phyloP scores from a whole-genome alignment of 2,329 filamentous ascomycete species.

The Xylariomycetidae sp. region DNA sequence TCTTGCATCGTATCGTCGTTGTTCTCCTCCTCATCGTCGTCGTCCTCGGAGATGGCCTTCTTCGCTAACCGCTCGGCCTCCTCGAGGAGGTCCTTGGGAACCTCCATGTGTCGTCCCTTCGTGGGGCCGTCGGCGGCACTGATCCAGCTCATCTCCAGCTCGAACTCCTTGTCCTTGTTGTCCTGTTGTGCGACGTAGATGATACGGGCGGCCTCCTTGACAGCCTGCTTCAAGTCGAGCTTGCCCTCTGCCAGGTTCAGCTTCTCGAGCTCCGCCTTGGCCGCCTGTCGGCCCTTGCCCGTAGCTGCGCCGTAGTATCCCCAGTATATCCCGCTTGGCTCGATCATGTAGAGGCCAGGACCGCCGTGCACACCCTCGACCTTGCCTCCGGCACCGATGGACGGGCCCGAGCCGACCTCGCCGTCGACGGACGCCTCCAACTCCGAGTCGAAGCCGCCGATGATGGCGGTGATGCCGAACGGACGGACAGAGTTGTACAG shows the following conservation, averaged over 20 bases:
- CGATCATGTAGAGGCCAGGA: slow-evolving; percentile 96
- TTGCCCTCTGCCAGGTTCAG: slow-evolving; percentile 74
- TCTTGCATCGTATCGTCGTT: slow-evolving; percentile 85
- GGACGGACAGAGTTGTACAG: slow-evolving; percentile 95
- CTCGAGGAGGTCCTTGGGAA: slow-evolving; percentile 82
- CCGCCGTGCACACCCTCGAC: slow-evolving; percentile 71
- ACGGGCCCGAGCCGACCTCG: slow-evolving; percentile 78
- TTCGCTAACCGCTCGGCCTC: slow-evolving; percentile 92
- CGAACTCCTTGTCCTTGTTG: slow-evolving; percentile 99
- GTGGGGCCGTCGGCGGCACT: slow-evolving; percentile 79
- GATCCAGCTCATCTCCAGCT: slow-evolving; percentile 99
- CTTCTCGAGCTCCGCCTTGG: slow-evolving; percentile 98
- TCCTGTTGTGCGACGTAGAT: slow-evolving; percentile 98
- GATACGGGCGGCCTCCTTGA: slow-evolving; percentile 94
- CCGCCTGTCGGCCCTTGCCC: slow-evolving; percentile 91
- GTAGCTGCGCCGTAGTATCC: slow-evolving; percentile 98
- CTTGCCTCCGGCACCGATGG: slow-evolving; percentile 77
- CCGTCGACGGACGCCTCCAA: slow-evolving; percentile 80
- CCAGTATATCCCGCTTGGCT: slow-evolving; percentile 96
- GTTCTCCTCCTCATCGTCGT: slow-evolving; percentile 64
- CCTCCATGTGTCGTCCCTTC: slow-evolving; percentile 87
- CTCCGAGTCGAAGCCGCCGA: slow-evolving; percentile 91
- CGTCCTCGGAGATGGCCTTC: slow-evolving; percentile 80
- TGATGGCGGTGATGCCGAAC: slow-evolving; percentile 91
- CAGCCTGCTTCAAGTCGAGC: slow-evolving; percentile 75